A percentile compares a stretch with the other conserved stretches of the same genome.
phyloP scores from a whole-genome alignment of 495 filamentous ascomycete species.

The Aspergillus panamensis region DNA sequence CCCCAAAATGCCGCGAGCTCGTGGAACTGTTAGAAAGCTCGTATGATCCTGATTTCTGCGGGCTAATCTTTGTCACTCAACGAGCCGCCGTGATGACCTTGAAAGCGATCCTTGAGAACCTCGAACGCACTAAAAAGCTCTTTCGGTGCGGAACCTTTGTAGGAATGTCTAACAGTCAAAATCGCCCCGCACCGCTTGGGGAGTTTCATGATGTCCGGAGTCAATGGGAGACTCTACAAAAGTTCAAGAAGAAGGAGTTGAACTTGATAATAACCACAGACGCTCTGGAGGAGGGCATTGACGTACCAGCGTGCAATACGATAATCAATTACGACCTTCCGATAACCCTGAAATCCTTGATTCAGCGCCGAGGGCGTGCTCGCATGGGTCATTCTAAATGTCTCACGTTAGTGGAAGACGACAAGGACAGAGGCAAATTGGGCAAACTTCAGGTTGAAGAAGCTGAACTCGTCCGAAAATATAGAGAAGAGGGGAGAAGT shows the following conservation, averaged over 20 bases:
- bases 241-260: constrained; percentile 59
- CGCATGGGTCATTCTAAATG: constrained; percentile 62
- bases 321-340: constrained; percentile 72
- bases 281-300: constrained; percentile 82
- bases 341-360: constrained; percentile 67
- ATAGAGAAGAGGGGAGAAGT: constrained; percentile 59
- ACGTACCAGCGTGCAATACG: constrained; percentile 71
- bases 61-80: constrained; percentile 9
- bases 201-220: neutral
- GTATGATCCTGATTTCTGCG: constrained; percentile 5
- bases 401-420: constrained; percentile 50
- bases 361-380: constrained; percentile 76
- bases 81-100: neutral
- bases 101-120: constrained; percentile 8
- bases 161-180: constrained; percentile 7
- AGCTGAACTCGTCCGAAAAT: constrained; percentile 60
- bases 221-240: constrained; percentile 43
- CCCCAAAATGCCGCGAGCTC: constrained; percentile 1
- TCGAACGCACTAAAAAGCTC: neutral
- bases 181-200: constrained; percentile 2
- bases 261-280: constrained; percentile 74
- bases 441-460: constrained; percentile 56
- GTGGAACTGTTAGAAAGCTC: neutral
- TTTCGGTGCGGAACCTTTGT: constrained; percentile 14
- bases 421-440: constrained; percentile 21